Base-by-base conservation (phyloP, 2,329 filamentous ascomycete genomes). In the Salinomyces thailandicus region DNA sequence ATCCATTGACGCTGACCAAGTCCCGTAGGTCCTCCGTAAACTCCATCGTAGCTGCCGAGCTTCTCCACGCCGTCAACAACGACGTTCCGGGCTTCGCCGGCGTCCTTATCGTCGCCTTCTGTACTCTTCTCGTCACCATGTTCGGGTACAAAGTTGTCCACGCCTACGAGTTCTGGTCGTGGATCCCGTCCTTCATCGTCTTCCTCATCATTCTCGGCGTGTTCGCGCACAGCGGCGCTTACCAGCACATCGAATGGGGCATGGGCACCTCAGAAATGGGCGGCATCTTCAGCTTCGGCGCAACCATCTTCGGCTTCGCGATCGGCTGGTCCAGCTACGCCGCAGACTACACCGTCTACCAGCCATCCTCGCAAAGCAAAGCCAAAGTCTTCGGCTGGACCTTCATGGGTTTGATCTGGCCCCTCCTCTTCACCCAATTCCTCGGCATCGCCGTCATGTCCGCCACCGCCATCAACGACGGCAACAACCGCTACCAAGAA, bases 341-440 rank as follows among this genome's bases (percentile, higher is more conserved):
- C 0, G 78, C 81, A 6, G 83, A 89, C 53, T 89, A 86, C 58
- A 85, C 80, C 15, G 80, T 85, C 34, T 87, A 87, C 59, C 82
- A 86, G 50, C 81, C 81, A 0, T 63, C 68, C 2, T 67, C 61
- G 16, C 75, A 75, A 27, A 71, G 72, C 18, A 69, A 74, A 15
- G 57, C 56, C 28, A 75, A 76, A 42, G 67, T 86, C 42, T 89
- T 87, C 59, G 49, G 73, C 41, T 77, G 75, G 54, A 82, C 81
- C 18, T 83, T 77, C 57, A 54, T 64, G 16, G 84, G 84, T 7
- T 66, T 91, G 11, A 72, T 81, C 44, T 61, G 83, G 44, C 77
- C 81, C 2, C 71, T 89, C 1, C 64, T 81, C 42, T 86, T 89
- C 62, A 80, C 76, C 2, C 71, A 85, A 60, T 74, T 84, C 54